Conservation (phyloP, 2,329 filamentous ascomycete species). For the Mycosphaerella sp. region DNA sequence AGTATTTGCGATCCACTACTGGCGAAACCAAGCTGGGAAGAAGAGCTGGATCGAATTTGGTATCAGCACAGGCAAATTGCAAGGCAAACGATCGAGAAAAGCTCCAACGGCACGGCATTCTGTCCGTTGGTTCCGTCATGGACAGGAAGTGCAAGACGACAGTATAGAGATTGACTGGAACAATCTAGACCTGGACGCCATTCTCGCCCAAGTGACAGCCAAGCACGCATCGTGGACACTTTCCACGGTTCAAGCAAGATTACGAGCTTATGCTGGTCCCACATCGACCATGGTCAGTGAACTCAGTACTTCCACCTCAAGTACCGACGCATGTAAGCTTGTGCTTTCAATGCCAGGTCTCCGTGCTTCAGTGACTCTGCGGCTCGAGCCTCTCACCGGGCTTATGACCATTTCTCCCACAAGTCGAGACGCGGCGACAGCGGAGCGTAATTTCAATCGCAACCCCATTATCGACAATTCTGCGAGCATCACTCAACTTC, state of each 20-base stretch:
- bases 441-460: conserved; percentile 61
- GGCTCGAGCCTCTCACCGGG: conserved; percentile 75
- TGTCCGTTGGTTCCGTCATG: conserved; percentile 78
- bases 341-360: conserved; percentile 63
- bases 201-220: conserved; percentile 69
- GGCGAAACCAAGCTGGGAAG: conserved; percentile 61
- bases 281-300: conserved; percentile 26
- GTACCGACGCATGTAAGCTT: conserved; percentile 63
- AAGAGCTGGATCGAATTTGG: conserved; percentile 93
- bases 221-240: conserved; percentile 69
- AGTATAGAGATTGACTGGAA: conserved; percentile 59
- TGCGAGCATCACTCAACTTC: conserved; percentile 6
- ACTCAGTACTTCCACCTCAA: conserved; percentile 52
- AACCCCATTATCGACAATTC: conserved; percentile 40
- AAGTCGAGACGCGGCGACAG: conserved; percentile 37
- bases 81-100: conserved; percentile 29
- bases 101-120: conserved; percentile 40
- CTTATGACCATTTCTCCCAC: conserved; percentile 61
- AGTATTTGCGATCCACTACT: conserved; percentile 84
- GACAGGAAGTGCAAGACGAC: conserved; percentile 63
- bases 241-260: conserved; percentile 55
- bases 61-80: conserved; percentile 57
- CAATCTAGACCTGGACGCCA: conserved; percentile 64
- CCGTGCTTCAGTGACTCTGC: conserved; percentile 52
- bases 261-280: conserved; percentile 42